Base-by-base conservation (phyloP, 768 basidiomycete species). In the Royoungia palumana region DNA sequence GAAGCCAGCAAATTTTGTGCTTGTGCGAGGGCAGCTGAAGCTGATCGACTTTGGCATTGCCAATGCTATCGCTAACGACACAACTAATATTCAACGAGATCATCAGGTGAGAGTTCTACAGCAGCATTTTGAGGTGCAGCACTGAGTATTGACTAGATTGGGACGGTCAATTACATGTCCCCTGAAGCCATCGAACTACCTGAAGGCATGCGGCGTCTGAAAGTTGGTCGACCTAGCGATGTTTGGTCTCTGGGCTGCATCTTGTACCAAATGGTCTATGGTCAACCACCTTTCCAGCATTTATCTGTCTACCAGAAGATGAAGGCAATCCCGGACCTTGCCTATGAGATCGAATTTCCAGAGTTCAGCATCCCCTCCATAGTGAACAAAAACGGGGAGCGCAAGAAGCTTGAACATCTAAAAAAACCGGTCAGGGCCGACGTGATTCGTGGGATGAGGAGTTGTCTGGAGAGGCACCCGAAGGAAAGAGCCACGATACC, bases 31-130 rank as follows among this genome's bases (percentile, higher is more conserved):
- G 6, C 87, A 92, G 56, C 75, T 99, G 48, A 99, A 99, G 77
- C 73, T 99, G 54, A 99, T 99, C 56, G 95, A 99, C 67, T 99
- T 99, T 62, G 95, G 95, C n/a, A 99, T 99, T 61, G 94, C 95
- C 13, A 97, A 97, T 64, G 94, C 94, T 9, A 95, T 99, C 56
- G 94, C 94, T 16, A 97, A 94, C 62, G 95, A 99, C 59, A 99
- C 95, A 2, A 97, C 95, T 3, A 97, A 99, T 61, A 97, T 98
- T 49, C 93, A 95, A 56, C 79, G 95, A 48, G 95, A 99, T 58
- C 89, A 92, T 62, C 93, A 94, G 80, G 92, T 91, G 58, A 24
- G 70, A 22, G 38, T 8, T 35, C 45, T 30, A 32, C 35, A 28
- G 13, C 20, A 32, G 7, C 24, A 20, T 39, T 21, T 17, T 36